Conservation (phyloP, 2,329 filamentous ascomycete species). For the Zymoseptoria tritici region DNA sequence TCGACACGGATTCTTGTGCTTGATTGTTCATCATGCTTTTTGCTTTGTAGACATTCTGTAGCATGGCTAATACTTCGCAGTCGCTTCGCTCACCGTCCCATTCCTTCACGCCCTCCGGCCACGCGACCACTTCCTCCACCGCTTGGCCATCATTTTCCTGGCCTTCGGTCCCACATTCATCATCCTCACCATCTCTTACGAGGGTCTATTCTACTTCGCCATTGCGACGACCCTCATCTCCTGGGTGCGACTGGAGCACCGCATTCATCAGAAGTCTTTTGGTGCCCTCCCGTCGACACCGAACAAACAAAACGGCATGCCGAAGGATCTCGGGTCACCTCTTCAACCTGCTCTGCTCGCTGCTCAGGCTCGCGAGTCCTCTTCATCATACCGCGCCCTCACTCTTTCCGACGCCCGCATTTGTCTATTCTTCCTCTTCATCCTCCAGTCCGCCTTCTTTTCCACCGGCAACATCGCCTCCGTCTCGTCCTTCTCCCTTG, state of each 20-base stretch:
- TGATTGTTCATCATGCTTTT: neutral
- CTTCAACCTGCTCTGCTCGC: conserved; percentile 30
- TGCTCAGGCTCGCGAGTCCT: conserved; percentile 27
- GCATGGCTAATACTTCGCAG: conserved; percentile 33
- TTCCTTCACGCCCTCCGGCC: conserved; percentile 73
- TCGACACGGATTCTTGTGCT: neutral
- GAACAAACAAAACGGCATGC: conserved; percentile 18
- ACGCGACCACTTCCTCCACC: conserved; percentile 82
- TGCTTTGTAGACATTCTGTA: conserved; percentile 1
- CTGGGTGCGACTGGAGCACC: conserved; percentile 90
- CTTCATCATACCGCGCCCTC: conserved; percentile 55
- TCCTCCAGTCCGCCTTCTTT: conserved; percentile 94
- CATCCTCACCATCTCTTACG: conserved; percentile 93
- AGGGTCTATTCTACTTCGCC: conserved; percentile 88
- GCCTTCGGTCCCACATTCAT: conserved; percentile 91
- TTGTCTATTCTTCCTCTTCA: conserved; percentile 87
- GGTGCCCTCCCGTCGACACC: conserved; percentile 5
- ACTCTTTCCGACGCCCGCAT: conserved; percentile 78
- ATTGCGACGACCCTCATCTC: conserved; percentile 75
- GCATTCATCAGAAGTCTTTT: conserved; percentile 46
- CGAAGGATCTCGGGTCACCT: conserved; percentile 24
- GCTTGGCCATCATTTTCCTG: conserved; percentile 80
- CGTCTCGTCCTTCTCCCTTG: conserved; percentile 84
- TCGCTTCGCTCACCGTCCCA: conserved; percentile 68
- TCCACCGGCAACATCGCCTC: conserved; percentile 94